Conservation (phyloP, 495 filamentous ascomycete species). For the Xylaria flabelliformis region DNA sequence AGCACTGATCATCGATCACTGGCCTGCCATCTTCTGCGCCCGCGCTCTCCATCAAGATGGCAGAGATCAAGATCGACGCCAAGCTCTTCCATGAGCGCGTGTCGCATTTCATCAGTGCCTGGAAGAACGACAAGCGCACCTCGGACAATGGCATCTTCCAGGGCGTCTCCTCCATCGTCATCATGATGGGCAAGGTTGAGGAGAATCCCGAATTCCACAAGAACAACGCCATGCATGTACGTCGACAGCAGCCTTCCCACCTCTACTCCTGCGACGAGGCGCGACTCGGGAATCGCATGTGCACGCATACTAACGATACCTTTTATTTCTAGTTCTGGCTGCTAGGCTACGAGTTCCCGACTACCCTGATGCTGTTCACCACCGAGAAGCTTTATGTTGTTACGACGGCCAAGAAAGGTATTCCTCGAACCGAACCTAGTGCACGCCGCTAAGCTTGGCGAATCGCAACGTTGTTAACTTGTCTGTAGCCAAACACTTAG, state of each 20-base stretch:
- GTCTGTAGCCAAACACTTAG: slow-evolving; percentile 82
- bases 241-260: slow-evolving; percentile 39
- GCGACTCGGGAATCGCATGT: background rate
- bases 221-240: slow-evolving; percentile 92
- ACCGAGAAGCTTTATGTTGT: slow-evolving; percentile 86
- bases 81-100: slow-evolving; percentile 90
- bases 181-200: slow-evolving; percentile 93
- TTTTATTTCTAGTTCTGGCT: slow-evolving; percentile 81
- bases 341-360: slow-evolving; percentile 97
- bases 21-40: slow-evolving; percentile 28
- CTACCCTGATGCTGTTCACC: slow-evolving; percentile 90
- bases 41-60: slow-evolving; percentile 49
- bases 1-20: slow-evolving; percentile 14
- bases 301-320: slow-evolving; percentile 23
- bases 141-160: slow-evolving; percentile 76
- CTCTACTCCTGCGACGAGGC: background rate
- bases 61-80: slow-evolving; percentile 86
- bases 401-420: slow-evolving; percentile 97
- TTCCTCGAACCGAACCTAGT: background rate
- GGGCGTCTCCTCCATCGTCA: slow-evolving; percentile 82
- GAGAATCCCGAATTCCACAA: slow-evolving; percentile 85
- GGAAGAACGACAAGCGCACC: slow-evolving; percentile 92
- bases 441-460: background rate
- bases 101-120: slow-evolving; percentile 81
- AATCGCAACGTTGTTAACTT: background rate